Evolutionary conservation across 2,329 filamentous ascomycete species (phyloP), one percentile per base, ranked within the genome.

Genomic region (Seiridium cupressi): DNA sequence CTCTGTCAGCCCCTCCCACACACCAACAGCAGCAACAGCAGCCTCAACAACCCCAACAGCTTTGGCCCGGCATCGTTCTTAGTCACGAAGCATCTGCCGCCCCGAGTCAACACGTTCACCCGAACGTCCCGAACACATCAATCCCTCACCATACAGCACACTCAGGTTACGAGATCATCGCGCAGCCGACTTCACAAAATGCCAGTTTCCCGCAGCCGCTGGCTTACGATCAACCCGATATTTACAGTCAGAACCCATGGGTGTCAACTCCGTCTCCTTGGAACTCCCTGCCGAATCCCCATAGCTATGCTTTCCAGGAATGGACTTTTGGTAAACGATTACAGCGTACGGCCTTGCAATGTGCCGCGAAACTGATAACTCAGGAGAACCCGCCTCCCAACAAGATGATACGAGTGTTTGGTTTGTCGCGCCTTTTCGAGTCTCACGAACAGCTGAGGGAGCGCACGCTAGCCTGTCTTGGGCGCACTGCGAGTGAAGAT

Each of bases 311-410:
- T 8, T 82, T 84, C 60, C 79, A 85, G 34, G 90, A 93, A 70
- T 76, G 79, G 1, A 87, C 83, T 1, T 93, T 96, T 65, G 86
- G 87, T 9, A 85, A 90, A 6, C 83, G 89, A 4, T 77, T 96
- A 4, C 89, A 91, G 54, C 84, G 91, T 47, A 80, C 80, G 57
- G 81, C 86, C 2, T 66, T 88, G 1, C 90, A 96, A 72, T 74
- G 79, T 34, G 90, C 82, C 0, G 84, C 87, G 60, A 74, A 78
- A 3, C 74, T 93, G 1, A 78, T 91, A 3, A 76, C 70, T 11
- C 78, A 79, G 70, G 68, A 75, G 2, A 74, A 79, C 63, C 80
- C 84, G 53, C 78, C 82, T 0, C 78, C 80, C 2, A 70, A 76
- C 2, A 72, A 73, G 1, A 78, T 87, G 59, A 74, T 78, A n/a